Evolutionary conservation across 1,284 basidiomycete species (phyloP).

Genomic region (Neolentinus lepideus): DNA sequence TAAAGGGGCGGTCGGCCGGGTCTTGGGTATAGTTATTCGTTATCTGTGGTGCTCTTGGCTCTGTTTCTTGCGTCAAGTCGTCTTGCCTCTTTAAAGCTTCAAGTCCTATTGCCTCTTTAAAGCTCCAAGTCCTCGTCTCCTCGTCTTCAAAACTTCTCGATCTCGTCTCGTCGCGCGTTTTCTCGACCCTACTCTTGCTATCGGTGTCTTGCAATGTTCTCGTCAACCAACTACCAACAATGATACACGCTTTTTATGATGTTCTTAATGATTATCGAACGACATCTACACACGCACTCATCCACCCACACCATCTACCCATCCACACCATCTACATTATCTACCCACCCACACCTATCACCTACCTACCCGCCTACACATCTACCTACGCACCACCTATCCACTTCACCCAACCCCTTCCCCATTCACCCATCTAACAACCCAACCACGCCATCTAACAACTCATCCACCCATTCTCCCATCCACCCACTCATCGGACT

Average conservation of each 20-base stretch:
- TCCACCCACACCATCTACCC: not conserved
- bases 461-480: not conserved
- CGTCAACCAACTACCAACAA: no score
- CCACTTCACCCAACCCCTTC: not conserved
- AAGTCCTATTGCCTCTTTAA: no score
- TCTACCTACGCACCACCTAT: not conserved
- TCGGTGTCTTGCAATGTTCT: not conserved
- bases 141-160: not conserved
- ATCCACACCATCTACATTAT: not conserved
- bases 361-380: not conserved
- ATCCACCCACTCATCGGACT: not conserved
- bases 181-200: not conserved
- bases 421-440: not conserved
- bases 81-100: not conserved
- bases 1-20: not conserved
- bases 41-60: not conserved
- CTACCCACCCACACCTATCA: not conserved
- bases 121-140: no score
- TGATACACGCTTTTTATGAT: no score
- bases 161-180: not conserved
- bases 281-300: no score
- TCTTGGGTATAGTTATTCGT: conserved; percentile 1
- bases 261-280: no score
- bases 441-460: not conserved
- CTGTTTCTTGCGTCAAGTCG: not conserved